Evolutionary conservation across 441 rosid species (phyloP), one percentile per base, ranked within the genome.

Genomic region (Pelargonium fulgidum): DNA sequence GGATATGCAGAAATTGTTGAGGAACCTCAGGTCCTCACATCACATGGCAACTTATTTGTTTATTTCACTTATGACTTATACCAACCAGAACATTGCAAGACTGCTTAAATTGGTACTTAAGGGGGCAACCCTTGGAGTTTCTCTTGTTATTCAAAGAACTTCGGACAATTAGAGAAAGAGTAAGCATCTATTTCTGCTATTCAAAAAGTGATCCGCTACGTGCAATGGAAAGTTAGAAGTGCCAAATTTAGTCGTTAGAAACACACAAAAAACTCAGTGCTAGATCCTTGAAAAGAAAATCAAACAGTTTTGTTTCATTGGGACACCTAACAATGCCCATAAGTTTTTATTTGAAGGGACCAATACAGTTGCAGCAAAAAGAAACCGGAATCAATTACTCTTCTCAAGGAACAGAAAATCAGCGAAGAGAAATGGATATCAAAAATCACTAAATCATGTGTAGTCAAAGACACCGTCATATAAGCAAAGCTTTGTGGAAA

Each of bases 251-350:
- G 20, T 54, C 5, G 41, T 4, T 36, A 39, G 61, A 16, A 54
- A 17, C 16, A 17, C 16, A n/a, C 22, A 54, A 16, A 16, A 19
- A 7, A 17, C 9, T 17, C 20, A 17, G 20, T 54, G 61, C 24
- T 54, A 54, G 61, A 16, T 50, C 20, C 17, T 50, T 50, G 58
- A 13, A 50, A 50, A 50, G 52, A 50, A 50, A 50, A 50, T 54
- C 24, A 16, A 16, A 54, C 61, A 13, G 54, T 5, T 36, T 36
- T 0, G 0, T 5, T 17, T 16, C 8, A 1, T 19, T 5, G 11
- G 61, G n/a, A 17, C 61, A 54, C 61, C 61, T 54, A 54, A 54
- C 1, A 16, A 17, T 54, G 22, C 11, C 61, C 22, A 6, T 7
- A 16, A 54, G 20, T 54, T 54, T 54, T 52, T 54, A 54, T 54